Percentiles rank a stretch among this genome's conserved stretches.
phyloP scores from a whole-genome alignment of 2,329 filamentous ascomycete genomes.

The Paracoccidioides lutzii region DNA sequence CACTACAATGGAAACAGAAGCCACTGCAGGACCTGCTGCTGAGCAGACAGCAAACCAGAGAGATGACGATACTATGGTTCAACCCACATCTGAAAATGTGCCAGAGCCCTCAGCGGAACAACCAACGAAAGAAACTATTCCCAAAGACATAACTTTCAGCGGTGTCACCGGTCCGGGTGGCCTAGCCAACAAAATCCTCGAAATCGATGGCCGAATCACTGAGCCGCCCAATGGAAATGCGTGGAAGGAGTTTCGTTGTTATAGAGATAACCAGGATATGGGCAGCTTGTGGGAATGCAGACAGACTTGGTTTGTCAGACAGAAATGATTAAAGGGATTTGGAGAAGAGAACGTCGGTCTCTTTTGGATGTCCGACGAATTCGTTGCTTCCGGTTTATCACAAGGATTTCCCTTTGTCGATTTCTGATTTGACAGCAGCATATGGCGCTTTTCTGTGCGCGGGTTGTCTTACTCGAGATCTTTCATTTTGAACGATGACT shows the following conservation, averaged over 20 bases:
- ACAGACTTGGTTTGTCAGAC: slow-evolving; percentile 26
- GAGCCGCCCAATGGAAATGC: slow-evolving; percentile 25
- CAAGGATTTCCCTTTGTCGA: too few species aligned
- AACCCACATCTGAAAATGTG: not conserved
- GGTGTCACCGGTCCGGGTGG: slow-evolving; percentile 19
- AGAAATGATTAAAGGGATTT: slow-evolving; percentile 6
- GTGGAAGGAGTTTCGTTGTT: slow-evolving; percentile 33
- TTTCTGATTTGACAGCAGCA: too few species aligned
- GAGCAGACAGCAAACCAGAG: not conserved
- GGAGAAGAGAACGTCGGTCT: not conserved
- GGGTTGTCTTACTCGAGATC: too few species aligned
- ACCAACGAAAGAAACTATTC: not conserved
- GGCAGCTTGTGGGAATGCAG: slow-evolving; percentile 34
- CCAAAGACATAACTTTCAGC: slow-evolving; percentile 16
- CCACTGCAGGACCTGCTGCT: not conserved
- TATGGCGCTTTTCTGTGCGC: too few species aligned
- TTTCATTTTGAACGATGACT: too few species aligned
- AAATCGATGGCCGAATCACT: slow-evolving; percentile 28
- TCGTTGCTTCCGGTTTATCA: too few species aligned
- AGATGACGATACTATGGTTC: not conserved
- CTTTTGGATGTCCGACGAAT: too few species aligned
- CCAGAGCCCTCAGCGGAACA: not conserved
- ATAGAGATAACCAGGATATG: slow-evolving; percentile 35
- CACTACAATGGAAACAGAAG: not conserved
- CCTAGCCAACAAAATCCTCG: slow-evolving; percentile 24